Conservation (phyloP, 345 rosid genomes). For the Melastoma malabathricum region DNA sequence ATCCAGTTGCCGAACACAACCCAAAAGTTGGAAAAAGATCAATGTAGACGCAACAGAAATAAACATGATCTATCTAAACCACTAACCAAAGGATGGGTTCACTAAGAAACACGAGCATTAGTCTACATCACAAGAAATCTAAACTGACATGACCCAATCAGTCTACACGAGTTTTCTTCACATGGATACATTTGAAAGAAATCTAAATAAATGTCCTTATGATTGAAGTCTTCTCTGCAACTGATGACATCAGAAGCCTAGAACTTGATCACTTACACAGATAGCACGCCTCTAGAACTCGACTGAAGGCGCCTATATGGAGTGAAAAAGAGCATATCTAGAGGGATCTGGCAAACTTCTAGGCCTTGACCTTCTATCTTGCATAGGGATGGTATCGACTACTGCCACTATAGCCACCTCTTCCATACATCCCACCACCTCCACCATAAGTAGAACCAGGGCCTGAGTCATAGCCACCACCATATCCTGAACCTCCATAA, state of each 20-base stretch:
- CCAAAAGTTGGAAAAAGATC: too few species aligned
- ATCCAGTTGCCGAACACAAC: too few species aligned
- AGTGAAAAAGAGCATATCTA: slow-evolving; percentile 21
- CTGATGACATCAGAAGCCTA: slow-evolving; percentile 2
- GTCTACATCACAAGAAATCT: too few species aligned
- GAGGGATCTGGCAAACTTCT: slow-evolving; percentile 29
- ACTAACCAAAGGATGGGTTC: too few species aligned
- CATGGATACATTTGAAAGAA: too few species aligned
- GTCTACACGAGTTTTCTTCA: too few species aligned
- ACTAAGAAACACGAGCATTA: too few species aligned
- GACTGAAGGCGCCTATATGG: slow-evolving; percentile 26
- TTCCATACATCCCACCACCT: slow-evolving; percentile 34
- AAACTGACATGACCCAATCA: too few species aligned
- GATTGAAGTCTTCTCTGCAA: not conserved
- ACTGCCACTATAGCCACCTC: slow-evolving; percentile 90
- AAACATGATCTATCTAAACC: too few species aligned
- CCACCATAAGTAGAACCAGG: slow-evolving; percentile 80
- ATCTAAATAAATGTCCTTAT: too few species aligned
- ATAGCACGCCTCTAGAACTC: slow-evolving; percentile 25
- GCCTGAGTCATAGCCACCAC: slow-evolving; percentile 36
- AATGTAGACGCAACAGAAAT: too few species aligned
- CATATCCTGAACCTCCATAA: slow-evolving; percentile 28
- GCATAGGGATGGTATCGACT: slow-evolving; percentile 95
- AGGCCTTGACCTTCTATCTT: slow-evolving; percentile 39
- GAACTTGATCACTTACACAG: slow-evolving; percentile 17